Evolutionary conservation across 2,329 filamentous ascomycete species (phyloP), one percentile per base, ranked within the genome.

Genomic region (Ceratocystis ficicola): DNA sequence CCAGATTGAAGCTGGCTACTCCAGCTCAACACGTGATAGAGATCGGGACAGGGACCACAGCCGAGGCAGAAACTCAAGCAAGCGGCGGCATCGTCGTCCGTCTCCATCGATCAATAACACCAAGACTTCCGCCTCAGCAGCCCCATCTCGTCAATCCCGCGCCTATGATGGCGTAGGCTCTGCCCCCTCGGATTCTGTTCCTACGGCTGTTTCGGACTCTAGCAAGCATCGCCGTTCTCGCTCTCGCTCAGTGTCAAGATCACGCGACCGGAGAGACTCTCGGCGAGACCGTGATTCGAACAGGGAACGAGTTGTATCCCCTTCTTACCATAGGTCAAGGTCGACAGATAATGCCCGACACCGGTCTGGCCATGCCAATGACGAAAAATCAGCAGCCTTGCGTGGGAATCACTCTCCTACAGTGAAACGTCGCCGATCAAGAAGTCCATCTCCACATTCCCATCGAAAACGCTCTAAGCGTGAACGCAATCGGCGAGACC

Each of bases 391-490:
- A 30, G 30, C 62, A 25, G 46, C 62, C 10, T 55, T 41, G 28
- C 59, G 66, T 48, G 63, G 63, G 25, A 62, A 46, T 22, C 59
- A 48, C n/a, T 67, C 66, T n/a, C 66, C 66, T n/a, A 22, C 41
- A 28, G 63, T 48, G 10, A 67, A 67, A 60, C 63, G 66, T n/a
- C 66, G 66, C 28, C 63, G 66, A 20, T 67, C 66, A 15, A 62
- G 50, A 36, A 67, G 66, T 36, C 55, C 66, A 12, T 67, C 63
- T 8, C 64, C 66, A 50, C 44, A 67, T 17, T 62, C 57, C 2
- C 63, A 48, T 41, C 36, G 55, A 30, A 66, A 63, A 44, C 48
- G 60, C 48, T 62, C 48, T 17, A 44, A 64, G 8, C 57, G 52
- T 5, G 66, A 67, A 17, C 57, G 59, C 8, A 48, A 64, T 20